These are phyloP conservation scores for Boehmeria nivea DNA, from an alignment of 306 rosid species.

Conservation along the genomic window DNA sequence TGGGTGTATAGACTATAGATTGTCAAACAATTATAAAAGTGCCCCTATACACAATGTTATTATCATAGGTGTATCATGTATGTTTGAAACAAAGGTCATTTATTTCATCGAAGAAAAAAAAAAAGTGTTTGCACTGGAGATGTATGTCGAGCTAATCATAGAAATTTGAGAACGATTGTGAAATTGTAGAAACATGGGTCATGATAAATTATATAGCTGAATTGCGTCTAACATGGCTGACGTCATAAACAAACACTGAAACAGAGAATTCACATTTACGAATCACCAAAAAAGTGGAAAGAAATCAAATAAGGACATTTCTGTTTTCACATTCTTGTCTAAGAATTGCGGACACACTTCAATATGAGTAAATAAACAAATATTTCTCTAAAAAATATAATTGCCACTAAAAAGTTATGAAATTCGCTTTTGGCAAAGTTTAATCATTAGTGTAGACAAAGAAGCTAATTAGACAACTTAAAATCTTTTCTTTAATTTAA, in stretches of 20 bases:
- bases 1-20: too few relatives aligned
- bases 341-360: conserved; percentile 1
- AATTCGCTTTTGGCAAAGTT: too few relatives aligned
- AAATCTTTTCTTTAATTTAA: too few relatives aligned
- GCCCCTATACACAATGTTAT: neutral
- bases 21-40: neutral
- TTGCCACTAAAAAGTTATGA: neutral
- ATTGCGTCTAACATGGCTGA: neutral
- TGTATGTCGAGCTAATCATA: neutral
- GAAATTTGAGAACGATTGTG: neutral
- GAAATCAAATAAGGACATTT: neutral
- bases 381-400: neutral
- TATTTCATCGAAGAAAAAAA: neutral
- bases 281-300: neutral
- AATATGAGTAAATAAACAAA: neutral
- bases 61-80: neutral
- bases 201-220: neutral
- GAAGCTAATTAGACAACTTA: too few relatives aligned
- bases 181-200: neutral
- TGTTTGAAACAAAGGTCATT: too few relatives aligned
- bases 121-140: neutral
- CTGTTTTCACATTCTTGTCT: neutral
- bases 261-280: neutral
- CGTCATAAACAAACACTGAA: neutral
- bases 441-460: too few relatives aligned